Evolutionary conservation across 169 alveolate genomes (phyloP).

Genomic region (Cryptosporidium tyzzeri): DNA sequence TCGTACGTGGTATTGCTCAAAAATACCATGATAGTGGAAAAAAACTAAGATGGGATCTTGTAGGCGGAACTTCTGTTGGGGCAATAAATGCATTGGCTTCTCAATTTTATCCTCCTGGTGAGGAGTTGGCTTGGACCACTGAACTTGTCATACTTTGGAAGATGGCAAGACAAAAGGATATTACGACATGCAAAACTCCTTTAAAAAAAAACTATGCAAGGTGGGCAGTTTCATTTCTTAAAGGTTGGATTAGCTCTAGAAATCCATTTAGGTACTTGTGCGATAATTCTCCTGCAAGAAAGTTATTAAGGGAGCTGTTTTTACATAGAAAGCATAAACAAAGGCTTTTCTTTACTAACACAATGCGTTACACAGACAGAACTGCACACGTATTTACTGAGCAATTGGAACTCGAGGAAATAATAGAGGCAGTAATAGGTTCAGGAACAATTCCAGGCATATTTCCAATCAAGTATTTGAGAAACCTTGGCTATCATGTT

Average conservation of each 20-base stretch:
- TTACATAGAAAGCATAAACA: constrained; percentile 65
- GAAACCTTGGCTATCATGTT: constrained; percentile 71
- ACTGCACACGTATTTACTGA: constrained; percentile 74
- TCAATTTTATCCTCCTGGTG: constrained; percentile 73
- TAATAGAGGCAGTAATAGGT: constrained; percentile 72
- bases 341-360: constrained; percentile 66
- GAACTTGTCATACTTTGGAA: constrained; percentile 70
- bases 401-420: constrained; percentile 71
- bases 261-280: constrained; percentile 66
- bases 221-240: constrained; percentile 48
- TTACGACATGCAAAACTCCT: constrained; percentile 70
- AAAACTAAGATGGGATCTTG: constrained; percentile 71
- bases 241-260: constrained; percentile 60
- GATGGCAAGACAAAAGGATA: constrained; percentile 71
- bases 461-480: constrained; percentile 62
- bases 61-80: constrained; percentile 73
- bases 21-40: constrained; percentile 57
- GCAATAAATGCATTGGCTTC: constrained; percentile 71
- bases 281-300: constrained; percentile 73
- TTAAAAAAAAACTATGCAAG: constrained; percentile 65
- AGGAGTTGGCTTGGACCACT: constrained; percentile 70
- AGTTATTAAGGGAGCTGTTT: constrained; percentile 57
- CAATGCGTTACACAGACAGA: constrained; percentile 72
- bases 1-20: constrained; percentile 73
- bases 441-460: constrained; percentile 76